Percentiles rank a stretch among this genome's conserved stretches.
Conservation (phyloP, 768 basidiomycete genomes). For the Amanita subjunquillea region DNA sequence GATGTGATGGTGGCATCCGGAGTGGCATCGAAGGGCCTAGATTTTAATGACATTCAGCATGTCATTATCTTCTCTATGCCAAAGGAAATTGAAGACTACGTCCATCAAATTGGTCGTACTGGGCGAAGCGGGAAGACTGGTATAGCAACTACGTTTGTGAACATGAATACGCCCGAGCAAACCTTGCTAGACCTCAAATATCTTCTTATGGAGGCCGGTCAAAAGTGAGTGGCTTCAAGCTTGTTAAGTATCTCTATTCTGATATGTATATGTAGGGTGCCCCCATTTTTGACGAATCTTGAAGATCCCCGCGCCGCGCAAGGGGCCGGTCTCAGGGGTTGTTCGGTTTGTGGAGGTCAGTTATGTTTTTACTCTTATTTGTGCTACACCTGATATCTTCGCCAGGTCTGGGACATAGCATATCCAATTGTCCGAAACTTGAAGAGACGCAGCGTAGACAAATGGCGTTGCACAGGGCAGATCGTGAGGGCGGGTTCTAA, state of each 20-base stretch:
- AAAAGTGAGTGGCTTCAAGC: constrained; percentile 53
- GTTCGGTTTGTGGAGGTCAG: constrained; percentile 91
- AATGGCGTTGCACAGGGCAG: constrained; percentile 76
- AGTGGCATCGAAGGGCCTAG: constrained; percentile 95
- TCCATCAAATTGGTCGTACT: constrained; percentile 98
- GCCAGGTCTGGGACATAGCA: constrained; percentile 62
- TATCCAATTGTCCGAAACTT: constrained; percentile 93
- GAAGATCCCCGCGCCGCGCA: constrained; percentile 84
- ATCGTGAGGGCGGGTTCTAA: constrained; percentile 46
- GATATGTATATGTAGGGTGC: constrained; percentile 52
- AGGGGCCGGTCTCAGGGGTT: constrained; percentile 59
- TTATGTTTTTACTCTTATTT: neutral
- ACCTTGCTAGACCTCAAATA: constrained; percentile 96
- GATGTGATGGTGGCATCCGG: constrained; percentile 99
- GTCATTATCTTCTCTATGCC: constrained; percentile 99
- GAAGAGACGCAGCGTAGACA: constrained; percentile 88
- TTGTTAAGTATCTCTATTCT: neutral
- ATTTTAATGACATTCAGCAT: constrained; percentile 98
- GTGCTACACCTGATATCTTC: neutral
- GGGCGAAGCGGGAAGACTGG: constrained; percentile 97
- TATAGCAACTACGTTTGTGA: constrained; percentile 97
- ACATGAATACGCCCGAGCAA: constrained; percentile 95
- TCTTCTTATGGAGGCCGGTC: constrained; percentile 91
- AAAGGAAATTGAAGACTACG: constrained; percentile 99
- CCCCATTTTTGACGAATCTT: constrained; percentile 81